Conservation (phyloP, 306 rosid species). For the Calophaca sinica region DNA sequence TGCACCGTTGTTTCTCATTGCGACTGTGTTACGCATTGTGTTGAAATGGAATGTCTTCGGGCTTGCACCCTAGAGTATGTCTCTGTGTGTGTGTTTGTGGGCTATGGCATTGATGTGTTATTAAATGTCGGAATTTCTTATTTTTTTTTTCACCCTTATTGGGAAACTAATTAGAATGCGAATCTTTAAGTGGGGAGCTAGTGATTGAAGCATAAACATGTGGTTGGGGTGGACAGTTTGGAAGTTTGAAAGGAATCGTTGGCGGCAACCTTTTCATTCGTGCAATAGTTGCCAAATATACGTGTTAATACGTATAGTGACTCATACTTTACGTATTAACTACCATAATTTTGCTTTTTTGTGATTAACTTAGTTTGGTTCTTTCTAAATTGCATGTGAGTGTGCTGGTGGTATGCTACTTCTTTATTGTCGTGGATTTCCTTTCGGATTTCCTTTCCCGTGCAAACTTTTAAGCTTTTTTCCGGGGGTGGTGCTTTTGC, state of each 20-base stretch:
- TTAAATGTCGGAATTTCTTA: constrained; percentile 44
- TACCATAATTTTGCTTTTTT: constrained; percentile 26
- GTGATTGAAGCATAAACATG: constrained; percentile 47
- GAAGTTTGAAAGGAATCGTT: constrained; percentile 52
- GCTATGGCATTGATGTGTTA: constrained; percentile 43
- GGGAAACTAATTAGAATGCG: constrained; percentile 47
- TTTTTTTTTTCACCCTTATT: constrained; percentile 35
- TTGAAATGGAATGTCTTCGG: constrained; percentile 54
- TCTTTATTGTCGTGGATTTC: constrained; percentile 18
- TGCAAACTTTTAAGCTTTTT: constrained; percentile 19
- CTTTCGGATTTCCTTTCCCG: constrained; percentile 38
- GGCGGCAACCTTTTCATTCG: constrained; percentile 58
- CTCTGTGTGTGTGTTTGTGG: constrained; percentile 30
- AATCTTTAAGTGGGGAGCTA: constrained; percentile 44
- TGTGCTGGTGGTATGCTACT: constrained; percentile 34
- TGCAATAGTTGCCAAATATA: constrained; percentile 46
- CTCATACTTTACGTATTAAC: constrained; percentile 24
- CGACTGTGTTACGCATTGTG: constrained; percentile 69
- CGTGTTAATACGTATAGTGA: constrained; percentile 25
- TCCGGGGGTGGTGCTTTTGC: constrained; percentile 19
- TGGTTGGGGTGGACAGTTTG: constrained; percentile 34
- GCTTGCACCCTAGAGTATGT: constrained; percentile 41
- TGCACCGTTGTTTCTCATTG: constrained; percentile 33
- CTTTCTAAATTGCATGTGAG: constrained; percentile 29
- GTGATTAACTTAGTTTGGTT: constrained; percentile 12